Evolutionary conservation across 2,329 filamentous ascomycete species (phyloP), one percentile per base, ranked within the genome.

Genomic region (Penicillium sp.): DNA sequence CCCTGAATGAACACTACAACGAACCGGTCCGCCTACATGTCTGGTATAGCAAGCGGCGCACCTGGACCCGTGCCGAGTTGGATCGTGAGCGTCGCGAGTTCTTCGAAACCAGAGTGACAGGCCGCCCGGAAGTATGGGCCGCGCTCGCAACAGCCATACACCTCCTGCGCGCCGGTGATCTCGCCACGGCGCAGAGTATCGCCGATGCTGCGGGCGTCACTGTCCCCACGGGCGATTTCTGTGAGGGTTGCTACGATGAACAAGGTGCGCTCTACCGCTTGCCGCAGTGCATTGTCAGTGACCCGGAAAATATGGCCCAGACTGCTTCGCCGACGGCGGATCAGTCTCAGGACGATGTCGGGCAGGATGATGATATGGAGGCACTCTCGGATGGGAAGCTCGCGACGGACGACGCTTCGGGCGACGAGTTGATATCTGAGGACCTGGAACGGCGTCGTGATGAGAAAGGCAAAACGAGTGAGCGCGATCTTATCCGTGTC

Each of bases 21-120:
- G 82, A 83, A 60, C 87, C 88, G 1, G 75, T 92, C 32, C 81
- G 82, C 37, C 79, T 78, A 1, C 87, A 89, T 61, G 74, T 80
- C 48, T 91, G 88, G 88, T 76, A 76, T 10, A 84, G 86, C 50
- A 81, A 80, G 55, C 78, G 80, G 46, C 83, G 83, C 17, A 72
- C 75, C 13, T 95, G 89, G 89, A 91, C 89, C 1, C 84, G 82
- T n/a, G 67, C 74, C 13, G 77, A 87, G 46, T 77, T 96, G 2
- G 83, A 85, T 52, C 80, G 79, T 26, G 90, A 96, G 73, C 83
- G 93, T 42, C 76, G 75, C 42, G 91, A 91, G 55, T 97, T 95
- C 78, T 97, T 96, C 72, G 91, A 97, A 55, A 97, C 92, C 1
- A 80, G 91, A 40, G 90, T 95, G 13, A 89, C 88, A 0, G 91